Conservation (phyloP, 2,329 filamentous ascomycete species). For the Chrysosporium keratinophilum region DNA sequence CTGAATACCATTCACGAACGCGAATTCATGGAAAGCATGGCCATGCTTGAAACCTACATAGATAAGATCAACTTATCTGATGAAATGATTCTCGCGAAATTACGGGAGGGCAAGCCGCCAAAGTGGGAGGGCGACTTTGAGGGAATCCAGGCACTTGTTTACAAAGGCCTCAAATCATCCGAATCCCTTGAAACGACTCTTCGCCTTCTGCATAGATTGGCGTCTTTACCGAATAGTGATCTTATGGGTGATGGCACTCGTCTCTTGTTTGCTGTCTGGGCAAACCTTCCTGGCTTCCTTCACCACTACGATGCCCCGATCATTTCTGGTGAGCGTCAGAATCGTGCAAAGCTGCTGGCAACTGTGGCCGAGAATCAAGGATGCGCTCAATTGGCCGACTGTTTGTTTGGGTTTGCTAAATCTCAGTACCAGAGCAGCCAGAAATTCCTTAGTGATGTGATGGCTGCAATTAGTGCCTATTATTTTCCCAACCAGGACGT, state of each 20-base stretch:
- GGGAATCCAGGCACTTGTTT: constrained; percentile 72
- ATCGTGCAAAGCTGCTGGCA: constrained; percentile 59
- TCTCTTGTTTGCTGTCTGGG: constrained; percentile 74
- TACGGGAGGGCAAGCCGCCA: constrained; percentile 68
- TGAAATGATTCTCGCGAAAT: constrained; percentile 54
- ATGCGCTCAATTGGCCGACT: constrained; percentile 55
- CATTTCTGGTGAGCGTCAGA: constrained; percentile 46
- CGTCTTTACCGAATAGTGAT: constrained; percentile 65
- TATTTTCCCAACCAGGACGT: constrained; percentile 80
- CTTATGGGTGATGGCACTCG: constrained; percentile 74
- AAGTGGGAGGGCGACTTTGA: constrained; percentile 86
- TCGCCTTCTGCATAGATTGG: constrained; percentile 64
- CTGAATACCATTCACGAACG: constrained; percentile 93
- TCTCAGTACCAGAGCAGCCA: constrained; percentile 56
- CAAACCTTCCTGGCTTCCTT: constrained; percentile 82
- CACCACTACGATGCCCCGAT: constrained; percentile 59
- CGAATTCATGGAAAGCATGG: constrained; percentile 82
- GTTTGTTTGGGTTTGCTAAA: constrained; percentile 59
- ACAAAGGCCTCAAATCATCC: constrained; percentile 86
- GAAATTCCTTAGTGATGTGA: constrained; percentile 66
- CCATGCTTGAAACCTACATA: constrained; percentile 81
- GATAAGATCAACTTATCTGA: constrained; percentile 72
- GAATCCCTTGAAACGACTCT: constrained; percentile 69
- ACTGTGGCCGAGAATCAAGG: constrained; percentile 63
- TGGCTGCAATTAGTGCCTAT: constrained; percentile 61